Percentiles rank a stretch among this genome's conserved stretches.
These are phyloP conservation scores for Thymus quinquecostatus DNA, from an alignment of 257 asterid species.

Conservation along the genomic window DNA sequence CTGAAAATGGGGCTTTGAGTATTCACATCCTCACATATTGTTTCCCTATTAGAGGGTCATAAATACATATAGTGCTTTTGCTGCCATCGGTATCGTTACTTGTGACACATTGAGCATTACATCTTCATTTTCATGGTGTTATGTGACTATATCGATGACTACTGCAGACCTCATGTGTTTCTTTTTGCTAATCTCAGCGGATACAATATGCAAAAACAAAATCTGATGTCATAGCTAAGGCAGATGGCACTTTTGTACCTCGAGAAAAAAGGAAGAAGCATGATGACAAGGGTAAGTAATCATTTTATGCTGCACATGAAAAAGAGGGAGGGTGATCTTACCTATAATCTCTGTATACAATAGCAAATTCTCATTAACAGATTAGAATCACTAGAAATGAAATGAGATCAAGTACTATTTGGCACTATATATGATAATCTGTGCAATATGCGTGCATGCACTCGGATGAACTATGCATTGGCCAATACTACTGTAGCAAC, in stretches of 20 bases:
- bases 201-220: conserved; percentile 95
- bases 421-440: neutral
- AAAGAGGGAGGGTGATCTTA: conserved; percentile 14
- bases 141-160: neutral
- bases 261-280: conserved; percentile 93
- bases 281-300: conserved; percentile 76
- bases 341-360: neutral
- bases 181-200: conserved; percentile 50
- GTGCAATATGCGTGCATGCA: neutral
- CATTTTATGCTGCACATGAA: conserved; percentile 8
- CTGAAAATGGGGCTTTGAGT: neutral
- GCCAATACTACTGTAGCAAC: neutral
- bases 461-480: neutral
- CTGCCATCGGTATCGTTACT: conserved; percentile 4
- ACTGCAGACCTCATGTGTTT: neutral
- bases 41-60: neutral
- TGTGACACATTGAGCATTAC: neutral
- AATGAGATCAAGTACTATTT: neutral
- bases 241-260: conserved; percentile 92
- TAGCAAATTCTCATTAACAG: neutral
- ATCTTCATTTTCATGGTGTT: conserved; percentile 2
- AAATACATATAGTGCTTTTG: neutral
- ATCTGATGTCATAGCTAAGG: conserved; percentile 86
- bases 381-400: neutral
- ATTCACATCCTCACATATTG: conserved; percentile 1